Conservation (phyloP, 2,329 filamentous ascomycete genomes). For the Monosporascus cannonballus region DNA sequence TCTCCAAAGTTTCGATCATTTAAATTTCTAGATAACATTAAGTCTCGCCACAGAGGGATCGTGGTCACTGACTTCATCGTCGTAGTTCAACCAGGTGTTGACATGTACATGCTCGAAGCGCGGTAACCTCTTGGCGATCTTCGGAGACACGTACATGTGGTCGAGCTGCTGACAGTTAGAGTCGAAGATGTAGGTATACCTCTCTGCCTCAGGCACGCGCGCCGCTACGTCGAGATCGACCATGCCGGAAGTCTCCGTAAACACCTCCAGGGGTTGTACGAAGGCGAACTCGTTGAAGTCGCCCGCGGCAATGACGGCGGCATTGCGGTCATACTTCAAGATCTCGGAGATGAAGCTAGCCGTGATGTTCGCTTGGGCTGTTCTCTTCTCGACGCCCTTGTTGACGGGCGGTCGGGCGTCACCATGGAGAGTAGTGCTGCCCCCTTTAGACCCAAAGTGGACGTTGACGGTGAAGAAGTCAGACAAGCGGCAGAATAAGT, state of each 20-base stretch:
- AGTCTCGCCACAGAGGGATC: background rate
- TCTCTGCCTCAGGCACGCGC: constrained; percentile 45
- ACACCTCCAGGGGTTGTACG: constrained; percentile 51
- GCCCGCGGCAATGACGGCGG: constrained; percentile 54
- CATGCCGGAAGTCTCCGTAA: constrained; percentile 47
- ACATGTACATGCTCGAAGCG: constrained; percentile 63
- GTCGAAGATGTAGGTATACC: constrained; percentile 67
- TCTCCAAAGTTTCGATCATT: background rate
- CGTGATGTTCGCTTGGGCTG: constrained; percentile 51
- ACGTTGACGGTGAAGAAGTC: constrained; percentile 64
- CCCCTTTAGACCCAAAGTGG: constrained; percentile 62
- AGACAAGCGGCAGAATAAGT: constrained; percentile 12
- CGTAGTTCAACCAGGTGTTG: constrained; percentile 59
- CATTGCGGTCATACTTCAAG: constrained; percentile 47
- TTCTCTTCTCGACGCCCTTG: constrained; percentile 51
- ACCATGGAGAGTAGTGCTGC: constrained; percentile 57
- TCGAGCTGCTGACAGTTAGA: constrained; percentile 65
- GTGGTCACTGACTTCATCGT: constrained; percentile 24
- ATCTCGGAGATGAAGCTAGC: constrained; percentile 54
- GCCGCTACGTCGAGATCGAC: constrained; percentile 56
- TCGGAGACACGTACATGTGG: constrained; percentile 60
- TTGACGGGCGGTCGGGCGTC: constrained; percentile 63
- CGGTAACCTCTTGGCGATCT: constrained; percentile 34
- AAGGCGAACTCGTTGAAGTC: constrained; percentile 71
- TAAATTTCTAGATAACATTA: background rate